Conservation (phyloP, 1,284 basidiomycete species). For the Cryptococcus jaspeensis region DNA sequence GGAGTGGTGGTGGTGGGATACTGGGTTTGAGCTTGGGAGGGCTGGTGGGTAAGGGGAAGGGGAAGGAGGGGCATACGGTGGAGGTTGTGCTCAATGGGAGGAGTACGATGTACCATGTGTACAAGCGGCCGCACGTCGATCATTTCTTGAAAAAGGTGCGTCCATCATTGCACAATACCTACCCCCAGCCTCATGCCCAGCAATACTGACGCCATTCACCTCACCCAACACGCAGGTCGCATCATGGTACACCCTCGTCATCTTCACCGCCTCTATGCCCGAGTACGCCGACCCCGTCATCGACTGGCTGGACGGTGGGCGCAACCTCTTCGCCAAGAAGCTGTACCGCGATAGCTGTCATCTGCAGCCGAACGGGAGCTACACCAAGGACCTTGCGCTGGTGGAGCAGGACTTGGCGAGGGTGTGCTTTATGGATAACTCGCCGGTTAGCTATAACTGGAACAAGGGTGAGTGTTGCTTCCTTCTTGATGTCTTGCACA, state of each 20-base stretch:
- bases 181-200: neutral
- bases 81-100: conserved; percentile 89
- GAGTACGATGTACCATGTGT: conserved; percentile 94
- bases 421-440: conserved; percentile 95
- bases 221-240: conserved; percentile 87
- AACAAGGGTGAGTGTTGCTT: conserved; percentile 74
- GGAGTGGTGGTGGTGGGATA: conserved; percentile 55
- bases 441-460: conserved; percentile 85
- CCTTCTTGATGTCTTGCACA: neutral
- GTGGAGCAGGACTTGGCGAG: conserved; percentile 85
- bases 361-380: conserved; percentile 84
- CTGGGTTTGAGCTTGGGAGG: conserved; percentile 62
- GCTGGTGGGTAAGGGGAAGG: conserved; percentile 56
- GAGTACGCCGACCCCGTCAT: conserved; percentile 99
- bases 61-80: conserved; percentile 82
- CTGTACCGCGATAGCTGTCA: conserved; percentile 94
- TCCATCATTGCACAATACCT: conserved; percentile 5
- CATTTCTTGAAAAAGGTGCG: conserved; percentile 90
- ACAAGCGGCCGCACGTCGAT: conserved; percentile 96
- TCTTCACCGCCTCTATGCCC: conserved; percentile 98
- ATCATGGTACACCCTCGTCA: conserved; percentile 96
- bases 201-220: no score
- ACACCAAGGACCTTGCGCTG: conserved; percentile 87
- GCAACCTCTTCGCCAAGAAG: conserved; percentile 81
- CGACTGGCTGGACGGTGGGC: conserved; percentile 96